phyloP scores from a whole-genome alignment of 306 rosid genomes.

The Senna siamea region DNA sequence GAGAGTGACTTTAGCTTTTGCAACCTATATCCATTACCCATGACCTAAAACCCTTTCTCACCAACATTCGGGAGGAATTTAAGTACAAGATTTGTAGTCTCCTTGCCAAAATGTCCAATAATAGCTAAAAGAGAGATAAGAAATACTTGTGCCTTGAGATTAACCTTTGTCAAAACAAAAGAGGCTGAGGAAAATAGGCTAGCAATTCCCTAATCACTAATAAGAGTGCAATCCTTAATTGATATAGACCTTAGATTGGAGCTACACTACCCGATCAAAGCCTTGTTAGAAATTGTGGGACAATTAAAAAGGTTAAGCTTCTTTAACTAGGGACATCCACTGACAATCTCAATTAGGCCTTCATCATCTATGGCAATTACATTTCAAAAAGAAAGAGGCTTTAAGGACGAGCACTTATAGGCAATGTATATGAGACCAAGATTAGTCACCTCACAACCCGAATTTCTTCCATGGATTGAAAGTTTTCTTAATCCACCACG shows the following conservation, averaged over 20 bases:
- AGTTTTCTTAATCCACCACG: constrained; percentile 96
- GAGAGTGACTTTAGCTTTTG: constrained; percentile 78
- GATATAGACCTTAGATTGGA: constrained; percentile 67
- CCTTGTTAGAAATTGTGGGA: constrained; percentile 70
- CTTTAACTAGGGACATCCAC: constrained; percentile 67
- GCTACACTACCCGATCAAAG: constrained; percentile 72
- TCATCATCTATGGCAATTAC: constrained; percentile 66
- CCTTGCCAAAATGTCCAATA: constrained; percentile 82
- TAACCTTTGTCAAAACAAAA: constrained; percentile 61
- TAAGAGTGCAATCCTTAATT: constrained; percentile 61
- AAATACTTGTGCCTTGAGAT: constrained; percentile 71
- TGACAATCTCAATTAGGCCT: constrained; percentile 80
- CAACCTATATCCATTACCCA: constrained; percentile 84
- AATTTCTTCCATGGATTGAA: constrained; percentile 60
- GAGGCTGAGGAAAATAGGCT: constrained; percentile 65
- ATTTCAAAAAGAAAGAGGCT: constrained; percentile 69
- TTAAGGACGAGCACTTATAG: constrained; percentile 80
- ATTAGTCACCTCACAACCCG: constrained; percentile 57
- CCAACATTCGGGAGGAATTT: constrained; percentile 62
- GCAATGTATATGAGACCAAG: constrained; percentile 78
- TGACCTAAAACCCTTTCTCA: constrained; percentile 93
- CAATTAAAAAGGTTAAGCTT: constrained; percentile 78
- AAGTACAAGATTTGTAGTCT: constrained; percentile 69
- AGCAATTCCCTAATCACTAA: constrained; percentile 82
- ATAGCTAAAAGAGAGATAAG: constrained; percentile 90